These are phyloP conservation scores for Neurospora sp. DNA, from an alignment of 495 filamentous ascomycete species.

Conservation along the genomic window DNA sequence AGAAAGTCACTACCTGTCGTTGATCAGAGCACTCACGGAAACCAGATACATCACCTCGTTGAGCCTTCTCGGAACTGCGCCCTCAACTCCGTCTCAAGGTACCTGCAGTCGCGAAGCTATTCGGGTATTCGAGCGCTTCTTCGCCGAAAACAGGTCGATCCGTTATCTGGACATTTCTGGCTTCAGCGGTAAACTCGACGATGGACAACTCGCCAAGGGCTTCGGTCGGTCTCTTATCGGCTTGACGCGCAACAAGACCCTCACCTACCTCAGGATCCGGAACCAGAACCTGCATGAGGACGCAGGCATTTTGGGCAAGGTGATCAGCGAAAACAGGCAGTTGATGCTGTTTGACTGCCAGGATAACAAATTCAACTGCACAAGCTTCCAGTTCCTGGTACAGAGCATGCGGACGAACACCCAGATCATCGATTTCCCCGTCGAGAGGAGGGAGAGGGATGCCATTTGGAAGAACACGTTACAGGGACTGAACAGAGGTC, in stretches of 20 bases:
- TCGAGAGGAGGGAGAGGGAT: slow-evolving; percentile 7
- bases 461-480: slow-evolving; percentile 18
- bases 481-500: slow-evolving; percentile 7
- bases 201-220: slow-evolving; percentile 71
- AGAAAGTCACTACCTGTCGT: slow-evolving; percentile 61
- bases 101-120: slow-evolving; percentile 55
- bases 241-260: slow-evolving; percentile 60
- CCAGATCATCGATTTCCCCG: slow-evolving; percentile 18
- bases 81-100: slow-evolving; percentile 52
- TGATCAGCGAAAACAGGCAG: slow-evolving; percentile 20
- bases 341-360: slow-evolving; percentile 27
- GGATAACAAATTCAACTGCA: slow-evolving; percentile 32
- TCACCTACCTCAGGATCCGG: slow-evolving; percentile 70
- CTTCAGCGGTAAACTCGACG: slow-evolving; percentile 79
- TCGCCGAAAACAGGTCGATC: slow-evolving; percentile 68
- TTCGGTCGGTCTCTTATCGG: slow-evolving; percentile 69
- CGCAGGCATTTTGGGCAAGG: slow-evolving; percentile 39
- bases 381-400: slow-evolving; percentile 22
- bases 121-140: slow-evolving; percentile 59
- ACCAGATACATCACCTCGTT: slow-evolving; percentile 68
- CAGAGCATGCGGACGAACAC: slow-evolving; percentile 17
- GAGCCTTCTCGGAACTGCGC: slow-evolving; percentile 81
- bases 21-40: slow-evolving; percentile 58
- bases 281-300: slow-evolving; percentile 39
- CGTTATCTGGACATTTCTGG: slow-evolving; percentile 78